Evolutionary conservation across 169 alveolate species (phyloP), one percentile per base, ranked within the genome.

Genomic region (Hammondia hammondi): DNA sequence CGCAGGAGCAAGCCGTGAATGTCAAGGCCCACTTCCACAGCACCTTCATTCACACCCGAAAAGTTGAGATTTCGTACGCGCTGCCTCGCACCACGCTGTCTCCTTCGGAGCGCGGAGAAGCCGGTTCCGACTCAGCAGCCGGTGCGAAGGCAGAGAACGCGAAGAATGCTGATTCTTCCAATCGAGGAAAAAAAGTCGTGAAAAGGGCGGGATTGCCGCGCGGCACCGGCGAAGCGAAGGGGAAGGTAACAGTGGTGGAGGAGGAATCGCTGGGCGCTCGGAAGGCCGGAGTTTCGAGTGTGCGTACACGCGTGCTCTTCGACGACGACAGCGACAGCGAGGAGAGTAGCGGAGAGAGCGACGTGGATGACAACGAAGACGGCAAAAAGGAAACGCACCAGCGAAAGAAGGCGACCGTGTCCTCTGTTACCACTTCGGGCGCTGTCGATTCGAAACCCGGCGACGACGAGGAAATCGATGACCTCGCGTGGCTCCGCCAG

Each of bases 21-120:
- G 98, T 96, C 19, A 85, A 87, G 72, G 95, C 96, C 46, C 94
- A 93, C 92, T 97, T 92, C 46, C 95, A 97, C 81, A 93, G 95
- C 12, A 96, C 98, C 4, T 97, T 88, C 73, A 81, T 97, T 29
- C 96, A 97, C 95, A 97, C 98, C 19, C 88, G 96, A 39, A 94
- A 95, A 91, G 84, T 97, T 12, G 57, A 91, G 48, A 97, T 97
- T 3, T 97, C 97, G 67, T 96, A 45, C 91, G 98, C 98, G 14
- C 91, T 81, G 72, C 96, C 97, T 43, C 98, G 97, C 48, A 94
- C 96, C 9, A 95, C 96, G 45, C 92, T 97, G 45, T 14, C 5
- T 32, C 19, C 85, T 37, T 17, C 85, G 43, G 88, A 21, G 17
- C n/a, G 56, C 43, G 84, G n/a, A 21, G 29, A 39, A 67, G 67